Base-by-base conservation (phyloP, 441 rosid species). In the Euphorbia schlechtendalii region DNA sequence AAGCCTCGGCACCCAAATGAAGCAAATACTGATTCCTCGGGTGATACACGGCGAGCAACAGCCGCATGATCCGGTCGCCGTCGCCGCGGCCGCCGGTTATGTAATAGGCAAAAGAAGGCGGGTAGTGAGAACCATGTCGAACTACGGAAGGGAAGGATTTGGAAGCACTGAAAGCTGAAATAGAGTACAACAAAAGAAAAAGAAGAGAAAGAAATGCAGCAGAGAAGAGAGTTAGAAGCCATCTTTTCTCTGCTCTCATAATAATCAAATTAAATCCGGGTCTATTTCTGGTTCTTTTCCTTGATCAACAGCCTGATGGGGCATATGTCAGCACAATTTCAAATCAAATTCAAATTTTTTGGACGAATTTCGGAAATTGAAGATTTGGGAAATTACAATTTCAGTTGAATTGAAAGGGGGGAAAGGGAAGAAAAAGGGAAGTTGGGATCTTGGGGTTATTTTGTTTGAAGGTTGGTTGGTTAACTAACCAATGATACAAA, bases 221-320 rank as follows among this genome's bases (percentile, higher is more conserved):
- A 20, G 90, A 84, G 84, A 90, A 86, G 68, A 93, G 91, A 13
- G 90, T 82, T 74, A 90, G 86, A 45, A 93, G 81, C 89, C 97
- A 87, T 83, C 84, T 88, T 82, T 72, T 90, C 74, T 93, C 97
- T 73, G 93, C 89, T 82, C 96, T 97, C 96, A 93, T 90, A 20
- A 34, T 71, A 65, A 48, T 25, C 51, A n/a, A 34, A 12, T 28
- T 8, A 13, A 65, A 67, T 63, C 62, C 15, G 28, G 18, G 11
- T 49, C 8, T 18, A 13, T 20, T 64, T 38, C 43, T 64, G 49
- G 46, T 34, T 17, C 10, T 25, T 24, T 32, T 32, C 34, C 34
- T 32, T 32, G 34, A 32, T 32, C 34, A 63, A 52, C 61, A 70
- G 51, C 32, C 56, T 59, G 45, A 38, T 22, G 64, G 66, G 60